phyloP scores from a whole-genome alignment of 2,329 filamentous ascomycete genomes.

The Lasiodiplodia sp. region DNA sequence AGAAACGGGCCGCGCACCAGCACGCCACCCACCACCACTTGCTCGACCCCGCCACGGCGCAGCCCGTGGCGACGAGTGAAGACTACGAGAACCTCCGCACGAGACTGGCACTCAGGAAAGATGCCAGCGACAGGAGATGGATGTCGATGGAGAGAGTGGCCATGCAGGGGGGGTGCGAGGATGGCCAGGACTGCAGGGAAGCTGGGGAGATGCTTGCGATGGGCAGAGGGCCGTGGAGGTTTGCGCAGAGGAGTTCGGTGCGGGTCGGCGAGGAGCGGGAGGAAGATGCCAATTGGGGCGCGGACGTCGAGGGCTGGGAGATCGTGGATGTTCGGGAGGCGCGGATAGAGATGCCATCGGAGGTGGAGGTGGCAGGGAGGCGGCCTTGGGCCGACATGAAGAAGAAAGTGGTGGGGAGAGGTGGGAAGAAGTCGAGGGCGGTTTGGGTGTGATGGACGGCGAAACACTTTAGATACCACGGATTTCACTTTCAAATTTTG shows the following conservation, averaged over 20 bases:
- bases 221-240: not conserved
- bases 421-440: not conserved
- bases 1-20: not conserved
- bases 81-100: slow-evolving; percentile 5
- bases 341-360: not conserved
- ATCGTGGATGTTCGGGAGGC: not conserved
- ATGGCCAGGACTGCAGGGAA: too few relatives aligned
- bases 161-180: not conserved
- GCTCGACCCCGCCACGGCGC: not conserved
- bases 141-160: not conserved
- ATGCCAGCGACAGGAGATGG: not conserved
- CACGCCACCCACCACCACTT: not conserved
- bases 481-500: too few relatives aligned
- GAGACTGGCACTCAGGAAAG: not conserved
- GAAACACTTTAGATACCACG: too few relatives aligned
- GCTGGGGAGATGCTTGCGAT: not conserved
- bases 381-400: not conserved
- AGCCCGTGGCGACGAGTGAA: slow-evolving; percentile 7
- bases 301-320: not conserved
- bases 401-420: not conserved
- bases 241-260: not conserved
- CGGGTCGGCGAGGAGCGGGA: not conserved
- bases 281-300: not conserved
- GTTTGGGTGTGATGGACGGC: slow-evolving; percentile 1
- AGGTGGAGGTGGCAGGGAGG: too few relatives aligned